Percentiles rank a stretch among this genome's conserved stretches.
These are phyloP conservation scores for Fragaria ananassa DNA, from an alignment of 306 rosid species.

Conservation along the genomic window DNA sequence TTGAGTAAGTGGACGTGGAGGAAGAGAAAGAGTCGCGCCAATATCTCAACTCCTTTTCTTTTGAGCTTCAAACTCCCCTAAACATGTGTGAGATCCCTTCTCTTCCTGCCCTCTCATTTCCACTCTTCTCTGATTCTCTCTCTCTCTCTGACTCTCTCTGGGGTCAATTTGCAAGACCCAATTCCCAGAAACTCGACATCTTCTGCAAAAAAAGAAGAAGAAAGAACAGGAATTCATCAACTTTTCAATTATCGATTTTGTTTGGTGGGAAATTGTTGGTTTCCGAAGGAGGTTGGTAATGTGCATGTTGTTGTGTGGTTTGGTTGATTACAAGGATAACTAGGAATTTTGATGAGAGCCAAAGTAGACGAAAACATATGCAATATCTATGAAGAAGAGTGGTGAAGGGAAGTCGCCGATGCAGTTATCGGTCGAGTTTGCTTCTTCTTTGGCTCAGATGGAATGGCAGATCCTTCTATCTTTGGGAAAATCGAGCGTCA, in stretches of 20 bases:
- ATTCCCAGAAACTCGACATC: slow-evolving; percentile 11
- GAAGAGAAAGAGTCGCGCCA: slow-evolving; percentile 56
- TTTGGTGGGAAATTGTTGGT: neutral
- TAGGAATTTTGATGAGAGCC: slow-evolving; percentile 73
- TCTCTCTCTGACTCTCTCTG: slow-evolving; percentile 18
- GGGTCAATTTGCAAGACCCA: slow-evolving; percentile 20
- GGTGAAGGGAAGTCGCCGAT: slow-evolving; percentile 45
- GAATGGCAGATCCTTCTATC: slow-evolving; percentile 91
- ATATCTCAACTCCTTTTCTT: slow-evolving; percentile 40
- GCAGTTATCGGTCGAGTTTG: slow-evolving; percentile 60
- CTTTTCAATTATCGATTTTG: slow-evolving; percentile 6
- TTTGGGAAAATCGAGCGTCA: slow-evolving; percentile 63
- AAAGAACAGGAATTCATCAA: neutral
- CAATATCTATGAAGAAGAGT: slow-evolving; percentile 60
- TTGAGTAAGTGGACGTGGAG: slow-evolving; percentile 32
- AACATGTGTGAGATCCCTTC: slow-evolving; percentile 41
- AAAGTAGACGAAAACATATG: slow-evolving; percentile 50
- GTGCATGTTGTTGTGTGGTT: neutral
- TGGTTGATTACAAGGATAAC: slow-evolving; percentile 13
- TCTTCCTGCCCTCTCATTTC: slow-evolving; percentile 52
- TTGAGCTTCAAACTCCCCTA: slow-evolving; percentile 37
- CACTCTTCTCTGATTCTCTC: slow-evolving; percentile 42
- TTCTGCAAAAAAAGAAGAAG: neutral
- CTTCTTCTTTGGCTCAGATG: slow-evolving; percentile 66
- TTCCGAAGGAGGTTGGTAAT: neutral